Base-by-base conservation (phyloP, 2,329 filamentous ascomycete species). In the Mollisiaceae sp. region DNA sequence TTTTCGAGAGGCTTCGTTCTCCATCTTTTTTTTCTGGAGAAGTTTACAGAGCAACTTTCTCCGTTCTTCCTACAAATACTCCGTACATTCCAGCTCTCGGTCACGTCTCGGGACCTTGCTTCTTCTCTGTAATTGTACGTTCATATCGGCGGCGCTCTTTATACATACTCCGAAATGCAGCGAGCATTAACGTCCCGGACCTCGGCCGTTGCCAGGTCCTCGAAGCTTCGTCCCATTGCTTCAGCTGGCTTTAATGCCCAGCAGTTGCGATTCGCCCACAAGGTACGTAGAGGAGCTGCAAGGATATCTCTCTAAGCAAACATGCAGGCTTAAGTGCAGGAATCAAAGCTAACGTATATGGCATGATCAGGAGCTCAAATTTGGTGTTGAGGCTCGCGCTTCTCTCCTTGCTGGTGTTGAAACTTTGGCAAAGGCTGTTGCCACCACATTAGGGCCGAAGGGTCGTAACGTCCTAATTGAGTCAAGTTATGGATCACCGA, bases 401-500 rank as follows among this genome's bases (percentile, higher is more conserved):
- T 80, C 93, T 74, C 89, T 99, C 70, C 87, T 99, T 72, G 89
- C 90, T 77, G 95, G 95, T 87, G 94, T 98, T 71, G 95, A 99
- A 80, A 98, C 95, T 73, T 89, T 99, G 71, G 94, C 95, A 76
- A 97, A 90, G 84, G 95, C 95, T 70, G 95, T 99, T 70, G 91
- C 94, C 71, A 97, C 94, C 69, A 99, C 95, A 71, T 88, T 99
- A 68, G 95, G 95, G 73, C 95, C 95, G 76, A 99, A 99, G 87
- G 95, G 95, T 81, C 90, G 95, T 79, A 99, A 98, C 83, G 95
- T 99, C 73, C 81, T 99, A 78, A 99, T 99, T 74, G 95, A 99
- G 86, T 97, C 94, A 70, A 93, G 92, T 85, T 99, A 97, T 77
- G 95, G 95, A 80, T 97, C 95, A 57, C 95, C 95, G 76, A 99